Conservation (phyloP, 768 basidiomycete species). For the Leccinum broughii region DNA sequence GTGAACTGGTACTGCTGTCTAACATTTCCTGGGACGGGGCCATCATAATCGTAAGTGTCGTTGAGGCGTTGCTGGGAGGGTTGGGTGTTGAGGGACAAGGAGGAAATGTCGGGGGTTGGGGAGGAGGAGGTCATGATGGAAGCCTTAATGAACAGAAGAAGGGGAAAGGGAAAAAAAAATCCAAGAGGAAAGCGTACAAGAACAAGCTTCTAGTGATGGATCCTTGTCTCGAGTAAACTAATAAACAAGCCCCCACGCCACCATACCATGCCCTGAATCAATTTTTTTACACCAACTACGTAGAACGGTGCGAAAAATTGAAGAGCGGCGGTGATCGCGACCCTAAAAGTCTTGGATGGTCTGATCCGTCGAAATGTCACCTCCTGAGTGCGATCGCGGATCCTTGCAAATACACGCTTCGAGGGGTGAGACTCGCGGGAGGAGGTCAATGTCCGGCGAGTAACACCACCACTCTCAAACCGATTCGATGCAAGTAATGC, state of each 20-base stretch:
- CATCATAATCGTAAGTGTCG: slow-evolving; percentile 85
- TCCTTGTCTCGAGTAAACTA: slow-evolving; percentile 19
- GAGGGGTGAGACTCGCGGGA: background rate
- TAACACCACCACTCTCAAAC: background rate
- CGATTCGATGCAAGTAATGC: background rate
- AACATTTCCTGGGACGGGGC: slow-evolving; percentile 44
- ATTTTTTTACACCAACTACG: slow-evolving; percentile 6
- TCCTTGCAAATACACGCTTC: slow-evolving; percentile 10
- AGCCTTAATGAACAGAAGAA: slow-evolving; percentile 28
- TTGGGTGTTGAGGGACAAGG: slow-evolving; percentile 67
- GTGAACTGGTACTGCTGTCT: slow-evolving; percentile 72
- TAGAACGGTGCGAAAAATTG: too few species aligned
- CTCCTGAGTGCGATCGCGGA: slow-evolving; percentile 10
- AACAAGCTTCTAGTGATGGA: slow-evolving; percentile 12
- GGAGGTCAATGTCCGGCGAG: background rate
- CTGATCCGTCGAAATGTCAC: background rate
- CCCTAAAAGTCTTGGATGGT: background rate
- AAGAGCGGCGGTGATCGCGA: slow-evolving; percentile 13
- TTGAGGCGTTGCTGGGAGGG: slow-evolving; percentile 76
- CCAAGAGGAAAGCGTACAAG: slow-evolving; percentile 26
- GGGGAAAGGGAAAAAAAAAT: slow-evolving; percentile 30
- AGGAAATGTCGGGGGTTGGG: slow-evolving; percentile 74
- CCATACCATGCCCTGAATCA: slow-evolving; percentile 23
- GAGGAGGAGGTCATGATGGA: slow-evolving; percentile 74
- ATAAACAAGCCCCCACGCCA: slow-evolving; percentile 36